A percentile compares a stretch with the other conserved stretches of the same genome.
These are phyloP conservation scores for Epichloe typhina DNA, from an alignment of 2,329 filamentous ascomycete genomes.

Conservation along the genomic window DNA sequence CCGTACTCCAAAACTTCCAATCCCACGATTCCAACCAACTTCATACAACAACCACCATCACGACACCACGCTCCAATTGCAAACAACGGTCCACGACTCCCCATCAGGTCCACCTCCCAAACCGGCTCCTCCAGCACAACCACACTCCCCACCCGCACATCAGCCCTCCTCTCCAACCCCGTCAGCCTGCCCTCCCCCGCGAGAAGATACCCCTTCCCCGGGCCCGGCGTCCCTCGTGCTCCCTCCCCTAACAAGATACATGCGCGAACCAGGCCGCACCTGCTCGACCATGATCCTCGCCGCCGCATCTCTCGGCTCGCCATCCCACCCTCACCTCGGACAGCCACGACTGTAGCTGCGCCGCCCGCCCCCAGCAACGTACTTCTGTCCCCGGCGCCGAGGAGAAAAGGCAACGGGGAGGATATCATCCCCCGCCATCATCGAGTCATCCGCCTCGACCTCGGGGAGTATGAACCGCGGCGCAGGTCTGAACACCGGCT, in stretches of 20 bases:
- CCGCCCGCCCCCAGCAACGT: constrained; percentile 25
- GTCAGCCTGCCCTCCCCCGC: constrained; percentile 26
- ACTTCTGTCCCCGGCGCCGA: constrained; percentile 22
- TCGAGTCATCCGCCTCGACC: constrained; percentile 10
- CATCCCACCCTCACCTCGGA: constrained; percentile 26
- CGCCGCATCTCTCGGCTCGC: constrained; percentile 5
- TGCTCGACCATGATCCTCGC: constrained; percentile 17
- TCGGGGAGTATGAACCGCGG: constrained; percentile 26
- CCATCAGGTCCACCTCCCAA: constrained; percentile 25
- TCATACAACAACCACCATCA: no score
- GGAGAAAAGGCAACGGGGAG: constrained; percentile 22
- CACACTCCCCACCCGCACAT: constrained; percentile 16
- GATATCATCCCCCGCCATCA: constrained; percentile 9
- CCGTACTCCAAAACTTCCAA: no score
- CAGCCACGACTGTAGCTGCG: constrained; percentile 27
- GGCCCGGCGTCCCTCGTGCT: neutral
- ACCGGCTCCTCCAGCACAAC: constrained; percentile 22
- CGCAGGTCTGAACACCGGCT: constrained; percentile 25
- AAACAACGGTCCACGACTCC: constrained; percentile 24
- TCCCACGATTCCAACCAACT: no score
- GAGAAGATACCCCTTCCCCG: constrained; percentile 17
- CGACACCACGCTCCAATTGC: constrained; percentile 19
- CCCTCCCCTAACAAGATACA: constrained; percentile 21
- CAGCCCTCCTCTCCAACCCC: constrained; percentile 19
- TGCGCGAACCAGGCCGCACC: constrained; percentile 17